Evolutionary conservation across 176 grass and related monocot genomes (phyloP).

Genomic region (Paspalum notatum): DNA sequence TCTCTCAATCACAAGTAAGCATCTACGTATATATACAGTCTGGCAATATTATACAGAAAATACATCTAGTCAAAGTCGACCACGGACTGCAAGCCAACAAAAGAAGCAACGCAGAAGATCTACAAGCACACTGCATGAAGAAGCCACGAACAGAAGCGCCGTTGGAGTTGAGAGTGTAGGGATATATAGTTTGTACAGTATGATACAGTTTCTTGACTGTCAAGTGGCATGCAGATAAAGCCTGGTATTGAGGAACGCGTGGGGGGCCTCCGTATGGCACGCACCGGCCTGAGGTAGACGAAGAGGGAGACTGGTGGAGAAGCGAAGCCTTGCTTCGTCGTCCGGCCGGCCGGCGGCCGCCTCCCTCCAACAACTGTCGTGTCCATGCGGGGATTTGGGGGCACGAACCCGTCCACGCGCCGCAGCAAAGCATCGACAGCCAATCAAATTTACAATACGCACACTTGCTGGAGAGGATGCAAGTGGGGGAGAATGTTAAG

Average conservation of each 20-base stretch:
- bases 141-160: background rate
- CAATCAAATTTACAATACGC: background rate
- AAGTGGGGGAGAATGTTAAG: background rate
- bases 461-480: background rate
- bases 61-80: background rate
- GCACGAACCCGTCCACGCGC: slow-evolving; percentile 29
- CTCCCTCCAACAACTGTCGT: background rate
- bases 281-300: background rate
- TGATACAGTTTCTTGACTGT: background rate
- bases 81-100: background rate
- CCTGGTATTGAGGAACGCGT: slow-evolving; percentile 24
- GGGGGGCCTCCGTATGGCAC: slow-evolving; percentile 33
- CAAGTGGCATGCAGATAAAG: background rate
- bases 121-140: background rate
- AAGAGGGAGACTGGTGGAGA: background rate
- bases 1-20: background rate
- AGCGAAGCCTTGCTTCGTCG: background rate
- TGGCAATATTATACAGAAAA: background rate
- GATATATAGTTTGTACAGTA: background rate
- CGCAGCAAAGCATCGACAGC: background rate
- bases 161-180: background rate
- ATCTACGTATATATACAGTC: background rate
- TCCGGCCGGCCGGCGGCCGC: background rate
- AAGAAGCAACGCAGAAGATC: background rate
- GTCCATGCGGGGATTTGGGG: slow-evolving; percentile 2